Base-by-base conservation (phyloP, 768 basidiomycete genomes). In the Coprinopsis marcescibilis region DNA sequence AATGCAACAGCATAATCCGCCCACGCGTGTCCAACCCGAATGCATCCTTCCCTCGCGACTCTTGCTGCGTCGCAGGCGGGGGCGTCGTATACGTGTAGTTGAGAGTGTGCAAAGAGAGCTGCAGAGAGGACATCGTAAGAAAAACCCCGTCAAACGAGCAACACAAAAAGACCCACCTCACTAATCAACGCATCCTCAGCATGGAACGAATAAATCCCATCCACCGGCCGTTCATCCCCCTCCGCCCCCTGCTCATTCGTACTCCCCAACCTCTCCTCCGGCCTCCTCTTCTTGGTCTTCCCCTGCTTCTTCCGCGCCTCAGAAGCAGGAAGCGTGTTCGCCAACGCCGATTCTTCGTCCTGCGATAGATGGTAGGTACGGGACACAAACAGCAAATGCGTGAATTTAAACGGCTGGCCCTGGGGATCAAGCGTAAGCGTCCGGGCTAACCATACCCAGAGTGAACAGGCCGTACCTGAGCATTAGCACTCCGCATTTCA, bases 171-270 rank as follows among this genome's bases (percentile, higher is more conserved):
- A 52, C 77, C 36, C 42, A 88, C 89, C 68, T 79, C 65, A 46
- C 76, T 72, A 43, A 92, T 80, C 33, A 70, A 70, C 33, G 83
- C 82, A 62, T 96, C 93, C 60, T 96, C 94, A 0, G 86, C 83
- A 58, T 96, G 92, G 67, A 89, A 95, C 2, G 80, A 67, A 57
- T 83, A 86, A 4, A 80, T 67, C 0, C 81, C 77, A 44, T 80
- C 79, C 2, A 56, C 55, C 11, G 71, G 66, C 5, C 62, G 56
- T 37, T 41, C 56, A 4, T 55, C 49, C 10, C 41, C 27, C 35
- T 52, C 23, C 52, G n/a, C n/a, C n/a, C n/a, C n/a, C n/a, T n/a
- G n/a, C n/a, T n/a, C 50, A 26, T 40, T 52, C 45, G 24, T 48
- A 52, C 37, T 55, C 49, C 21, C 45, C 55, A 25, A 37, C 47